These are phyloP conservation scores for Macrolepiota dolichaula DNA, from an alignment of 768 basidiomycete species.

Conservation along the genomic window DNA sequence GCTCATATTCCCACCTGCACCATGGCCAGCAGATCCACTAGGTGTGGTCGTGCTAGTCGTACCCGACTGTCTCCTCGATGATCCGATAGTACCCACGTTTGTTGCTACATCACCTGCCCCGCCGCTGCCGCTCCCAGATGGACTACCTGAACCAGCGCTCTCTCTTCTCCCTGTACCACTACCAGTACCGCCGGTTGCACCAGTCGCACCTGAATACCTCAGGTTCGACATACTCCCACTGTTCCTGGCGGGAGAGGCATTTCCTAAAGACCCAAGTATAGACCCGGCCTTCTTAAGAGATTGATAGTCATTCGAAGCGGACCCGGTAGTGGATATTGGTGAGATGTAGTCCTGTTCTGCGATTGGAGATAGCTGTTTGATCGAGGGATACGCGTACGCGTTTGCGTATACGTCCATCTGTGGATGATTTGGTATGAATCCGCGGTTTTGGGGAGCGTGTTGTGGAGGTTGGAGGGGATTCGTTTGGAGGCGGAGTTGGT, in stretches of 20 bases:
- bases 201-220: not conserved
- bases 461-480: not conserved
- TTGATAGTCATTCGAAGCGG: conserved; percentile 9
- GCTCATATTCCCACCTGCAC: not conserved
- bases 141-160: not conserved
- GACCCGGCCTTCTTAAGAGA: conserved; percentile 16
- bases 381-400: conserved; percentile 30
- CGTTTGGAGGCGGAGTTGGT: not conserved
- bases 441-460: conserved; percentile 6
- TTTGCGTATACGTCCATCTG: conserved; percentile 29
- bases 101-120: not conserved
- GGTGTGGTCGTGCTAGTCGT: not conserved
- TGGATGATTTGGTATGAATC: conserved; percentile 12
- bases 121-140: not conserved
- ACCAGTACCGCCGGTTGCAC: not conserved
- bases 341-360: conserved; percentile 63
- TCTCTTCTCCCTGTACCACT: not conserved
- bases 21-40: not conserved
- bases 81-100: not conserved
- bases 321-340: conserved; percentile 23
- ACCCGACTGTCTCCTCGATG: not conserved
- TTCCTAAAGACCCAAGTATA: conserved; percentile 5
- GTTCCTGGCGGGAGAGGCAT: not conserved
- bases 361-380: conserved; percentile 61
- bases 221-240: not conserved